Conservation (phyloP, 768 basidiomycete genomes). For the Hygrophoropsis aurantiaca region DNA sequence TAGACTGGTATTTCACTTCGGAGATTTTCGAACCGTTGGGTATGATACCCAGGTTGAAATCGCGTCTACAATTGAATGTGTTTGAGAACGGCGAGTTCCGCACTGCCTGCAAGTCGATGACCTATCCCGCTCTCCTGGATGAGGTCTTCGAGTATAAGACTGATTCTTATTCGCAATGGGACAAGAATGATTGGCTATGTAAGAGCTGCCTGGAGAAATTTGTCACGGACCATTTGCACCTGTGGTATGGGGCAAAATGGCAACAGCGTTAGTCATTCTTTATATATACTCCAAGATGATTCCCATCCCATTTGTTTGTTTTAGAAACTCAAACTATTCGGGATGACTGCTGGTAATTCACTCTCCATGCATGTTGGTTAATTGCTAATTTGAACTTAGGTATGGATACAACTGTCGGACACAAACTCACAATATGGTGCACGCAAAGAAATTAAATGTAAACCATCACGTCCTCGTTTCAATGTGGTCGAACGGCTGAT, state of each 20-base stretch:
- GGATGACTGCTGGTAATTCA: constrained; percentile 29
- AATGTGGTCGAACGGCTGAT: too few relatives aligned
- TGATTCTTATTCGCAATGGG: constrained; percentile 23
- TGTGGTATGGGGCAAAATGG: constrained; percentile 25
- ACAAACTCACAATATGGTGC: constrained; percentile 21
- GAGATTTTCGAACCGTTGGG: neutral
- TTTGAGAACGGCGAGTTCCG: constrained; percentile 5
- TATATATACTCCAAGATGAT: neutral
- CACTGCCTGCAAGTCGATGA: constrained; percentile 3
- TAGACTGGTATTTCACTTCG: constrained; percentile 18
- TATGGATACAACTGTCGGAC: constrained; percentile 33
- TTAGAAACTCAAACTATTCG: constrained; percentile 7
- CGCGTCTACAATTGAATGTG: constrained; percentile 5
- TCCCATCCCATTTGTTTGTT: neutral
- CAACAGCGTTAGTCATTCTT: constrained; percentile 13
- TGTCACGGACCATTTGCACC: constrained; percentile 22
- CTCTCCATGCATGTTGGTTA: neutral
- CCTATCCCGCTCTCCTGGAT: constrained; percentile 10
- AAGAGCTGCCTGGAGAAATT: constrained; percentile 25
- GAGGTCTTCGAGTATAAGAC: constrained; percentile 19
- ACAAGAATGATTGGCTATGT: constrained; percentile 32
- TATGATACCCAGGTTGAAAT: constrained; percentile 6
- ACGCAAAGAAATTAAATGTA: constrained; percentile 28
- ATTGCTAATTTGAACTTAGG: constrained; percentile 11
- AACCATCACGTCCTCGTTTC: too few relatives aligned